A percentile compares a stretch with the other conserved stretches of the same genome.
phyloP scores from a whole-genome alignment of 2,329 filamentous ascomycete species.

The Colletotrichum siamense region DNA sequence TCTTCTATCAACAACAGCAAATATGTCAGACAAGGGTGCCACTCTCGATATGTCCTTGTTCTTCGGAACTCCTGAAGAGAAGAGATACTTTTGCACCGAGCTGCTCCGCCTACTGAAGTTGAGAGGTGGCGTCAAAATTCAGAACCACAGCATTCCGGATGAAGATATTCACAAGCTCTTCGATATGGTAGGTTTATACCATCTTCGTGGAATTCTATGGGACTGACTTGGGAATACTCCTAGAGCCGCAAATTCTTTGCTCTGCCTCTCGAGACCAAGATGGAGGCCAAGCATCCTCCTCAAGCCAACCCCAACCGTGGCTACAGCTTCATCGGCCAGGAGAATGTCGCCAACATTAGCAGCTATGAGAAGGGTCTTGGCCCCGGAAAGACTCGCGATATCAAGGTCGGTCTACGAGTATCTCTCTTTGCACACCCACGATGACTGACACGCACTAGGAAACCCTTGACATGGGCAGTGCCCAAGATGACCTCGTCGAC shows the following conservation, averaged over 20 bases:
- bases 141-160: conserved; percentile 29
- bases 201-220: accelerated
- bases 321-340: conserved; percentile 34
- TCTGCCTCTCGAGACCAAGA: conserved; percentile 30
- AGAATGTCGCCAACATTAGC: conserved; percentile 30
- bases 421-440: background rate
- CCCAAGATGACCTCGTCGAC: background rate
- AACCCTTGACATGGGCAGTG: background rate
- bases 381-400: background rate
- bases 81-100: conserved; percentile 27
- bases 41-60: conserved; percentile 34
- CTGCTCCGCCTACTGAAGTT: conserved; percentile 27
- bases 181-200: background rate
- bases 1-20: background rate
- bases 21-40: background rate
- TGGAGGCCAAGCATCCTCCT: conserved; percentile 32
- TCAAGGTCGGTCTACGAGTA: background rate
- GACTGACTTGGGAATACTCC: background rate
- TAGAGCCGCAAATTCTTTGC: conserved; percentile 15
- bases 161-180: conserved; percentile 28
- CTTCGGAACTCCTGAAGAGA: conserved; percentile 29
- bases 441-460: background rate
- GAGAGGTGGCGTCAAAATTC: conserved; percentile 25
- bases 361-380: conserved; percentile 22
- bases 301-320: conserved; percentile 34